Base-by-base conservation (phyloP, 2,329 filamentous ascomycete genomes). In the Aureobasidium sp. region DNA sequence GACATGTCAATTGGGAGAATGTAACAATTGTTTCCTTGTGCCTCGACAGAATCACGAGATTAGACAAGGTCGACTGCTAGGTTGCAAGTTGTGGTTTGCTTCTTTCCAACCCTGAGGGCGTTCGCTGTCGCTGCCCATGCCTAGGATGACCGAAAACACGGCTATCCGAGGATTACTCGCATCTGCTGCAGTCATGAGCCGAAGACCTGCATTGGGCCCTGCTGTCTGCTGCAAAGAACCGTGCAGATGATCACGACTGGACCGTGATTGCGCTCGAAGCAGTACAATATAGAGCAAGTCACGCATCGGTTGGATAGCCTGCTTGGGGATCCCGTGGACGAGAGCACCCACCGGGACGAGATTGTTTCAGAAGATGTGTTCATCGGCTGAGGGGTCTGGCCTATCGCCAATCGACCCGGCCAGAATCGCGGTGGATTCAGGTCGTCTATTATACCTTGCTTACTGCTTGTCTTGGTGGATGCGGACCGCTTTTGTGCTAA, bases 211-310 rank as follows among this genome's bases (percentile, higher is more conserved):
- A 59, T 59, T 21, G 9, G 45, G 34, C 36, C 45, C 45, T 59
- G 34, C 45, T 59, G 44, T 47, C 45, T 50, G 45, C 57, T 59
- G 57, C 57, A 59, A 59, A 50, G 34, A 49, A 59, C 30, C 57
- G 57, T 59, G 57, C 57, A 59, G 44, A 59, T 59, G 57, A 59
- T 59, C 57, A 59, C 57, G 54, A 47, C 21, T 59, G 42, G 45
- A 59, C 57, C 30, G 57, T 59, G 42, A 48, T 58, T 58, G 42
- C 30, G 21, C 15, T 48, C 32, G 42, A 39, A 58, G 32, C 42
- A 42, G 54, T 39, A 32, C 34, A 58, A 42, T 58, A 57, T 45
- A 57, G 29, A 25, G 21, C 1, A 57, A 45, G 53, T 57, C 41
- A 57, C 30, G 41, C 53, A 57, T 45, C 41, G 53, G 41, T 27